These are phyloP conservation scores for Leccinum solheimii DNA, from an alignment of 1,284 basidiomycete species.

Conservation along the genomic window DNA sequence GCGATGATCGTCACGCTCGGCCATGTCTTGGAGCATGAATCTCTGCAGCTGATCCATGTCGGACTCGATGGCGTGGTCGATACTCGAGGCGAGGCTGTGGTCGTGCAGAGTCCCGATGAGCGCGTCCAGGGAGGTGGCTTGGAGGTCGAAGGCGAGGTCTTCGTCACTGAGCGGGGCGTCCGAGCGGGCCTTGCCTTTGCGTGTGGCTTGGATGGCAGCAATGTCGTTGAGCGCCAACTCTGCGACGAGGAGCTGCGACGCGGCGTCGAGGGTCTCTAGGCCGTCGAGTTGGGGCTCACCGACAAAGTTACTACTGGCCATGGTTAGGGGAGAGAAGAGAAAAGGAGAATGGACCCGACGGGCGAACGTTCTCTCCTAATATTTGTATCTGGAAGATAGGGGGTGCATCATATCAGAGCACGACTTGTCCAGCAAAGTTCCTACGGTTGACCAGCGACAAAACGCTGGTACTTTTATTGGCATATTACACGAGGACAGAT, in stretches of 20 bases:
- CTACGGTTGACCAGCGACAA: neutral
- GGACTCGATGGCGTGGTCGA: slow-evolving; percentile 31
- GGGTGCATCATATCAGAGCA: neutral
- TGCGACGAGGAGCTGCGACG: slow-evolving; percentile 23
- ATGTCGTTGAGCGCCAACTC: slow-evolving; percentile 41
- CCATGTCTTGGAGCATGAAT: slow-evolving; percentile 10
- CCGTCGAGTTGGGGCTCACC: slow-evolving; percentile 14
- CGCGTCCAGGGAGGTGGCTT: slow-evolving; percentile 40
- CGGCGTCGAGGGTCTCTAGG: slow-evolving; percentile 8
- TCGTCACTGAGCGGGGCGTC: slow-evolving; percentile 41
- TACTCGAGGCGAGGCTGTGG: slow-evolving; percentile 39
- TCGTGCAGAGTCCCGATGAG: slow-evolving; percentile 39
- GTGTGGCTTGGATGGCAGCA: slow-evolving; percentile 34
- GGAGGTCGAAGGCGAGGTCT: slow-evolving; percentile 49
- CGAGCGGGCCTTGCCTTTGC: slow-evolving; percentile 43
- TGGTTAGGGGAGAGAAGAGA: slow-evolving; percentile 5
- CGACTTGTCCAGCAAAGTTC: neutral
- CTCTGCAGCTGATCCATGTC: slow-evolving; percentile 13
- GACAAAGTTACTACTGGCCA: slow-evolving; percentile 14
- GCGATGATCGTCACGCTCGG: slow-evolving; percentile 24
- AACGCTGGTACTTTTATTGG: neutral
- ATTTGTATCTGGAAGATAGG: neutral
- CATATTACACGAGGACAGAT: neutral
- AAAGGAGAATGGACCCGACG: neutral
- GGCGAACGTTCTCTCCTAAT: neutral